These are phyloP conservation scores for Fusarium sp. DNA, from an alignment of 2,329 filamentous ascomycete genomes.

Conservation along the genomic window DNA sequence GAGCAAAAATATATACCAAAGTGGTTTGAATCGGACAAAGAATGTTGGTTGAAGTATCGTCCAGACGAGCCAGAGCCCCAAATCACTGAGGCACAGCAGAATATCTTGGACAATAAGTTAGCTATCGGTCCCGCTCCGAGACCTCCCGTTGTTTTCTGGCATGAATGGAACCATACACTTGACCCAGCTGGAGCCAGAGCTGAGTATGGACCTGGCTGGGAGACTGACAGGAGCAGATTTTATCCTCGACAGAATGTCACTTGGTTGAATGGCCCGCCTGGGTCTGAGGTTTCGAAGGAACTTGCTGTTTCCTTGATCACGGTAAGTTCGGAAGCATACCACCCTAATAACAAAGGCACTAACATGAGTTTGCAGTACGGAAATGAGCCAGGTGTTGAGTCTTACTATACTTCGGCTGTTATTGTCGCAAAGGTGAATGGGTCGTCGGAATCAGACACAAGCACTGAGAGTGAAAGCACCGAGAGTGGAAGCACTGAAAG, in stretches of 20 bases:
- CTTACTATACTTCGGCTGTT: slow-evolving; percentile 16
- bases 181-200: too few species aligned
- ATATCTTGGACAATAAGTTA: neutral
- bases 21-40: too few species aligned
- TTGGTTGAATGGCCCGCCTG: slow-evolving; percentile 21
- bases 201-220: too few species aligned
- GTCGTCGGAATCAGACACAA: fast-evolving
- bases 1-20: too few species aligned
- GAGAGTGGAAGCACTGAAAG: neutral
- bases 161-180: fast-evolving
- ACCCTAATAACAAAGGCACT: too few species aligned
- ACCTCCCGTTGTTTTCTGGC: neutral
- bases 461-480: neutral
- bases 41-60: too few species aligned
- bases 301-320: neutral
- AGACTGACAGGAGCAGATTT: too few species aligned
- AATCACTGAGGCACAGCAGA: neutral
- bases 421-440: neutral
- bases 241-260: too few species aligned
- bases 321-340: slow-evolving; percentile 2
- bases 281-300: neutral
- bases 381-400: neutral
- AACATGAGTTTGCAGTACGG: neutral
- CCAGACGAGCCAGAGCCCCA: too few species aligned
- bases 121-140: neutral